Conservation (phyloP, 129 eudicot genomes). For the Pulicaria dysenterica region DNA sequence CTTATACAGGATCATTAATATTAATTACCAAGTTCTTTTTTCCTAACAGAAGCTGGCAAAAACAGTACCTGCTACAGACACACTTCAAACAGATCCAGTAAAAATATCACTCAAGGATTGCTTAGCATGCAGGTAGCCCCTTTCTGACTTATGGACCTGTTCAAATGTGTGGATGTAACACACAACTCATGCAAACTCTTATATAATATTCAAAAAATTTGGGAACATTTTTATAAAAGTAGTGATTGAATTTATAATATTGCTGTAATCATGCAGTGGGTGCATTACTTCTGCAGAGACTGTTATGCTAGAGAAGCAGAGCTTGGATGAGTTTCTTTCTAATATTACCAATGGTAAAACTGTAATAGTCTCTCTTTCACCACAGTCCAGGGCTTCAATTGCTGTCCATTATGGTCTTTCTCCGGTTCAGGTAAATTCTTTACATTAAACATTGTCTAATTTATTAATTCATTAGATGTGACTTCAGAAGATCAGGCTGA, state of each 20-base stretch:
- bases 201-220: background rate
- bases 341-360: conserved; percentile 67
- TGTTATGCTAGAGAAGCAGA: conserved; percentile 95
- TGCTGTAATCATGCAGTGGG: conserved; percentile 66
- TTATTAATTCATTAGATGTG: background rate
- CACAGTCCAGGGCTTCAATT: conserved; percentile 93
- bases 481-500: background rate
- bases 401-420: conserved; percentile 85
- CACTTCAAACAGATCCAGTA: conserved; percentile 63
- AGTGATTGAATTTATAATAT: conserved; percentile 12
- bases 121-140: conserved; percentile 85
- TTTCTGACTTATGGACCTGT: conserved; percentile 5
- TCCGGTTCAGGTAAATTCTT: conserved; percentile 58
- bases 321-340: conserved; percentile 87
- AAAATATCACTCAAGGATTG: conserved; percentile 98
- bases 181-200: background rate
- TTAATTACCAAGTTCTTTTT: background rate
- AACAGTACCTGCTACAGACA: conserved; percentile 42
- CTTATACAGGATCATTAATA: background rate
- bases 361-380: conserved; percentile 84
- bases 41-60: conserved; percentile 45
- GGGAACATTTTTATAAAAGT: conserved; percentile 7
- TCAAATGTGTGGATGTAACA: background rate
- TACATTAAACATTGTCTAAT: background rate
- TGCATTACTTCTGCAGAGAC: conserved; percentile 99